phyloP scores from a whole-genome alignment of 2,329 filamentous ascomycete species.

The Hypoxylon sp. region DNA sequence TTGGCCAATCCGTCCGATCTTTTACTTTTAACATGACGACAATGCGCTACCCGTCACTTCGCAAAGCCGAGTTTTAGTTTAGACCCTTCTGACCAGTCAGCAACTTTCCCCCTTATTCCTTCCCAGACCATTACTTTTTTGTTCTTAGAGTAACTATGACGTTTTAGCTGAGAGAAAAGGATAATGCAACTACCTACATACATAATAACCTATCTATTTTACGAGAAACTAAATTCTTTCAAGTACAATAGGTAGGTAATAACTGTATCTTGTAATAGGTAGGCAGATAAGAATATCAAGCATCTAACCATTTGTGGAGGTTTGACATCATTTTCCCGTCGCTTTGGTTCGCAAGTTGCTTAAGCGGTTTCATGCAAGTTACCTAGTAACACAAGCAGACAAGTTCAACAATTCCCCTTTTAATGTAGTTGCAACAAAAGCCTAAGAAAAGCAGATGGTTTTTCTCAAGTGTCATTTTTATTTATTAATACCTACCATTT shows the following conservation, averaged over 20 bases:
- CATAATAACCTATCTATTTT: too few relatives aligned
- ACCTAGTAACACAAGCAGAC: constrained; percentile 11
- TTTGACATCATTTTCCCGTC: constrained; percentile 34
- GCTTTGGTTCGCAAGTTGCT: constrained; percentile 22
- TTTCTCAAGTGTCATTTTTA: background rate
- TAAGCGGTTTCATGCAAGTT: constrained; percentile 33
- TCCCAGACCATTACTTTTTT: background rate
- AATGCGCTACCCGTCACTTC: background rate
- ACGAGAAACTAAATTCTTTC: too few relatives aligned
- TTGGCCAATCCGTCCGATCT: constrained; percentile 27
- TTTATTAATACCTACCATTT: background rate
- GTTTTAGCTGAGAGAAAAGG: background rate
- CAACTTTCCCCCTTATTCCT: too few relatives aligned
- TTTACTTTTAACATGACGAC: constrained; percentile 12
- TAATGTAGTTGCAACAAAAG: constrained; percentile 17
- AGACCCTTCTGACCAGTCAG: background rate
- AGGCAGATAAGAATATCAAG: background rate
- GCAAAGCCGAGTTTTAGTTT: constrained; percentile 1
- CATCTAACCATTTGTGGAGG: constrained; percentile 21
- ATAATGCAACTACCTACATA: too few relatives aligned
- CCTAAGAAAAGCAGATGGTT: constrained; percentile 2
- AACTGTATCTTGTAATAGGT: background rate
- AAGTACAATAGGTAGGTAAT: too few relatives aligned
- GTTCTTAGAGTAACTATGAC: background rate
- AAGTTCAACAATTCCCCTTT: too few relatives aligned